Evolutionary conservation across 768 basidiomycete species (phyloP).

Genomic region (Saitozyma sp.): DNA sequence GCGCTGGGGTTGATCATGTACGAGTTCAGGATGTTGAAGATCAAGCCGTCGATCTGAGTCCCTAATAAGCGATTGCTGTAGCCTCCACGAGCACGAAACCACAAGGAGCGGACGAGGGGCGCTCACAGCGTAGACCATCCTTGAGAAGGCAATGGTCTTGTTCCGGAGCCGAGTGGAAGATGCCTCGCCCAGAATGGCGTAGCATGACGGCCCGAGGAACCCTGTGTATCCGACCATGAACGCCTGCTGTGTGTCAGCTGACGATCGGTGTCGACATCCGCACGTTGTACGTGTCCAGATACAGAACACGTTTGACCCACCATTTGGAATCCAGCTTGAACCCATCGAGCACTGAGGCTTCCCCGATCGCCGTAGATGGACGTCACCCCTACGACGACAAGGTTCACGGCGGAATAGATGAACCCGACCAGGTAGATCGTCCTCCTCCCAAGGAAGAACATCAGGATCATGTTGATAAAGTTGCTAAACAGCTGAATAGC

Average conservation of each 20-base stretch:
- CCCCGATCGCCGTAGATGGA: slow-evolving; percentile 21
- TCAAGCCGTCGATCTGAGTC: slow-evolving; percentile 24
- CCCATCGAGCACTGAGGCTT: slow-evolving; percentile 7
- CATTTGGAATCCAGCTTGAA: slow-evolving; percentile 6
- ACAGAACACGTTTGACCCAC: neutral
- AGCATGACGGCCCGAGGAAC: slow-evolving; percentile 10
- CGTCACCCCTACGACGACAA: slow-evolving; percentile 19
- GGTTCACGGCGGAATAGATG: slow-evolving; percentile 19
- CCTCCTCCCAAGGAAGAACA: slow-evolving; percentile 21
- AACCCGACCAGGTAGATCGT: slow-evolving; percentile 29
- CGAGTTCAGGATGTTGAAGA: slow-evolving; percentile 36
- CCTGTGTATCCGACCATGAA: slow-evolving; percentile 25
- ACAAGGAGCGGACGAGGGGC: neutral
- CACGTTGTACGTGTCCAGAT: neutral
- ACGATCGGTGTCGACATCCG: slow-evolving; percentile 41
- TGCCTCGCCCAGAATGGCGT: slow-evolving; percentile 30
- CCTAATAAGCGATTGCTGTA: too few species aligned
- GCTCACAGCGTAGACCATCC: slow-evolving; percentile 29
- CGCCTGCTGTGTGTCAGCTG: slow-evolving; percentile 15
- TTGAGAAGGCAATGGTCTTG: slow-evolving; percentile 38
- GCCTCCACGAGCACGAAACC: neutral
- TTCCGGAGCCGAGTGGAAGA: slow-evolving; percentile 32
- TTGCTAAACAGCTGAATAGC: slow-evolving; percentile 23
- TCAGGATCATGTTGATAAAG: slow-evolving; percentile 23
- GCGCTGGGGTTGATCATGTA: slow-evolving; percentile 29